phyloP scores from a whole-genome alignment of 2,329 filamentous ascomycete species.

The Pezicula neosporulosa region DNA sequence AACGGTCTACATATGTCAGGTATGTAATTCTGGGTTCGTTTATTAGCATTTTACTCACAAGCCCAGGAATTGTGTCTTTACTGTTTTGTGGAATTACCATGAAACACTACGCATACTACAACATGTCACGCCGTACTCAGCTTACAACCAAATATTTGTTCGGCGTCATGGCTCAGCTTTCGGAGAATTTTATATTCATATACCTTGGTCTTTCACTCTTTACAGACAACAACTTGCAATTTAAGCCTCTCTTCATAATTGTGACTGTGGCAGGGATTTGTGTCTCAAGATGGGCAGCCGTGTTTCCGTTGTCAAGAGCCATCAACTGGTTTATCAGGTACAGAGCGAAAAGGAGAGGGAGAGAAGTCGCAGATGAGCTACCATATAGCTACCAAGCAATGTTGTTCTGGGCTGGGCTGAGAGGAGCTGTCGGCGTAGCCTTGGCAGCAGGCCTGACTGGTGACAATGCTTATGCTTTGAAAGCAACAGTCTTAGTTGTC shows the following conservation, averaged over 20 bases:
- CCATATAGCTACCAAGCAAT: constrained; percentile 97
- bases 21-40: constrained; percentile 43
- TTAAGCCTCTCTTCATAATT: constrained; percentile 93
- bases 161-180: constrained; percentile 88
- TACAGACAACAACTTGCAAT: constrained; percentile 82
- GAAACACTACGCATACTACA: constrained; percentile 99
- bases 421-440: constrained; percentile 93
- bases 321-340: constrained; percentile 95
- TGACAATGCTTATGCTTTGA: constrained; percentile 75
- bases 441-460: constrained; percentile 85
- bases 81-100: constrained; percentile 97
- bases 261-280: constrained; percentile 91
- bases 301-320: constrained; percentile 83
- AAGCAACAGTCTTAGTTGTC: constrained; percentile 94
- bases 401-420: constrained; percentile 98
- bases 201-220: constrained; percentile 94
- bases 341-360: constrained; percentile 71
- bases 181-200: constrained; percentile 99
- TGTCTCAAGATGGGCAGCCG: constrained; percentile 85
- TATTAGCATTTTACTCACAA: neutral
- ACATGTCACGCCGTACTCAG: constrained; percentile 97
- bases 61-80: constrained; percentile 74
- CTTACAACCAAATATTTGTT: constrained; percentile 98
- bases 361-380: constrained; percentile 78
- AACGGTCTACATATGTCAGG: constrained; percentile 95